Percentiles rank a stretch among this genome's conserved stretches.
These are phyloP conservation scores for Aspergillus affinis DNA, from an alignment of 495 filamentous ascomycete genomes.

Conservation along the genomic window DNA sequence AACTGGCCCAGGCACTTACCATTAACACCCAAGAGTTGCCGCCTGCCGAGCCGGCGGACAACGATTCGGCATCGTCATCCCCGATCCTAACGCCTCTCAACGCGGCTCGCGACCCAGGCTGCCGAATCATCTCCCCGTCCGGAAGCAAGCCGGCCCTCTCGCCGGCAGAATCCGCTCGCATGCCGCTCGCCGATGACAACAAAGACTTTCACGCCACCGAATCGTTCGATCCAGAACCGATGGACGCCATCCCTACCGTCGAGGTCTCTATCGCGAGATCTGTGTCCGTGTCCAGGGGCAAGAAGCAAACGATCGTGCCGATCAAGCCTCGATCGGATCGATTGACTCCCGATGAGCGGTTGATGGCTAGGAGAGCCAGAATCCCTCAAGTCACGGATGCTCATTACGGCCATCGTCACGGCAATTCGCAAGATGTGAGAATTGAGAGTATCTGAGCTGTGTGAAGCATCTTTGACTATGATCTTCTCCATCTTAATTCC, in stretches of 20 bases:
- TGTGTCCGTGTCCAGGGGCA: constrained; percentile 40
- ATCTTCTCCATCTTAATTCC: background rate
- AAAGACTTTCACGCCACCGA: constrained; percentile 12
- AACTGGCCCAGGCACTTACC: constrained; percentile 9
- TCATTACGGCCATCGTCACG: constrained; percentile 32
- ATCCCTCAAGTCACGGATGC: constrained; percentile 33
- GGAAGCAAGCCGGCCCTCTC: constrained; percentile 8
- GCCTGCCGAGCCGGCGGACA: constrained; percentile 10
- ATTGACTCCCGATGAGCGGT: constrained; percentile 27
- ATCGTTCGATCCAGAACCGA: constrained; percentile 1
- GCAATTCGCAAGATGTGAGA: constrained; percentile 36
- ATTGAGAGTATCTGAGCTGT: constrained; percentile 29
- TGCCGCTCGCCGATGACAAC: constrained; percentile 17
- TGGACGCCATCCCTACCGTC: constrained; percentile 21
- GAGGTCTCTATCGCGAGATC: constrained; percentile 44
- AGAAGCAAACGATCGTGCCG: constrained; percentile 38
- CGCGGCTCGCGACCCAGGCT: background rate
- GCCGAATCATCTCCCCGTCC: constrained; percentile 21
- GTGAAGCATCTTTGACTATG: background rate
- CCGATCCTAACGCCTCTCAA: constrained; percentile 15
- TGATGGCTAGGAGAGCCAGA: constrained; percentile 24
- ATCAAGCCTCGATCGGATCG: constrained; percentile 29
- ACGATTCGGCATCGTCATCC: constrained; percentile 15
- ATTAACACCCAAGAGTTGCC: constrained; percentile 16
- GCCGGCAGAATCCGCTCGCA: constrained; percentile 17